phyloP scores from a whole-genome alignment of 164 flowering plant species.

The Magnolia kwangsiensis region DNA sequence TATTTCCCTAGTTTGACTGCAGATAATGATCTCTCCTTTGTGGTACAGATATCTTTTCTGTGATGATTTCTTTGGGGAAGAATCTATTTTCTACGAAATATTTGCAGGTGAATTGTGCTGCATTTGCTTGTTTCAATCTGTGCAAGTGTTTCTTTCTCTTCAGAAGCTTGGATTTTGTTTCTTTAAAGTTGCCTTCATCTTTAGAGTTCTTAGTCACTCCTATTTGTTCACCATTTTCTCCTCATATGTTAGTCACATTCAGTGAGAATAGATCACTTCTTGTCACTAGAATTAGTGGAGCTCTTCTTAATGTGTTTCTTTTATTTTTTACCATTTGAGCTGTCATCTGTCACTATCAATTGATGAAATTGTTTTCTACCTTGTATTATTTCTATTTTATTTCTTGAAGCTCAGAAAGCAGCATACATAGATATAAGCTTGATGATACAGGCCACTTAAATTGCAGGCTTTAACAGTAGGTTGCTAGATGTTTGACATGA shows the following conservation, averaged over 20 bases:
- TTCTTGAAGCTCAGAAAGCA: neutral
- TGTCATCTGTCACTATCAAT: neutral
- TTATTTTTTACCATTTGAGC: neutral
- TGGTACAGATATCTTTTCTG: constrained; percentile 80
- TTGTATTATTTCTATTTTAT: neutral
- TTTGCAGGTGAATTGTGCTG: constrained; percentile 62
- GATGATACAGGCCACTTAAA: neutral
- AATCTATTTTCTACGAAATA: constrained; percentile 82
- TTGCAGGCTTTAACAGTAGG: neutral
- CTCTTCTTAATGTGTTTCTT: neutral
- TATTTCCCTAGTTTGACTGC: neutral
- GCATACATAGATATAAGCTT: neutral
- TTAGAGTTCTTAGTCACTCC: neutral
- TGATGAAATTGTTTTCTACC: neutral
- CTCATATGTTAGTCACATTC: neutral
- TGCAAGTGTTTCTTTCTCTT: neutral
- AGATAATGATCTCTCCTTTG: constrained; percentile 6
- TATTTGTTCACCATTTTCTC: neutral
- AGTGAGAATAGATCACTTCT: neutral
- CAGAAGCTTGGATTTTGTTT: neutral
- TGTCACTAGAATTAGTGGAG: neutral
- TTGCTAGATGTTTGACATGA: no score
- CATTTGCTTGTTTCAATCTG: neutral
- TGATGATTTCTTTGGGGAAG: constrained; percentile 95
- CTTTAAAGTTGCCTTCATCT: neutral